Conservation (phyloP, 768 basidiomycete species). For the Saitozyma podzolica region DNA sequence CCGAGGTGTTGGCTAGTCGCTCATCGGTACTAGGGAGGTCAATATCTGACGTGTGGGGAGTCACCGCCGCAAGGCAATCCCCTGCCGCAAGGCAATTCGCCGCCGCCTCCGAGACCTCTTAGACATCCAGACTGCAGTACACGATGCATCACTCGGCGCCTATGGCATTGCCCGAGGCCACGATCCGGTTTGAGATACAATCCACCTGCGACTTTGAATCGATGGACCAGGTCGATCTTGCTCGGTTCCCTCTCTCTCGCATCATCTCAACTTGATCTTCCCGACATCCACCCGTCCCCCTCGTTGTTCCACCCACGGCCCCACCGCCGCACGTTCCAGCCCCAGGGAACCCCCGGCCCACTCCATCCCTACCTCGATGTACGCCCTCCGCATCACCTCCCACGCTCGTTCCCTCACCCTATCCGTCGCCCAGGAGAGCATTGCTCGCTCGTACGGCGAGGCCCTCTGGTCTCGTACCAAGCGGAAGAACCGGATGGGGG, state of each 20-base stretch:
- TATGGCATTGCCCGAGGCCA: no score
- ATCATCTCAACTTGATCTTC: slow-evolving; percentile 26
- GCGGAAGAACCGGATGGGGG: slow-evolving; percentile 27
- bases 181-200: no score
- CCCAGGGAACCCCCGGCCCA: slow-evolving; percentile 13
- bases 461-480: slow-evolving; percentile 4
- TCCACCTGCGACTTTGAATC: no score
- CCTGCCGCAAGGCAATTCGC: no score
- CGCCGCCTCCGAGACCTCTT: no score
- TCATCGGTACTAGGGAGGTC: neutral
- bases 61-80: no score
- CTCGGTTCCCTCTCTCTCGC: neutral
- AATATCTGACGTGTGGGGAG: neutral
- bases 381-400: slow-evolving; percentile 30
- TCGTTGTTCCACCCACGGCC: slow-evolving; percentile 12
- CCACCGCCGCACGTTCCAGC: slow-evolving; percentile 6
- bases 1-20: neutral
- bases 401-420: slow-evolving; percentile 35
- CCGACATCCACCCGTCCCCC: slow-evolving; percentile 22
- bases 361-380: slow-evolving; percentile 21
- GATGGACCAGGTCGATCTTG: no score
- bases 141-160: no score
- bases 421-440: slow-evolving; percentile 30
- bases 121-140: no score
- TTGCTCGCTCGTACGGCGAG: slow-evolving; percentile 20